Conservation (phyloP, 495 filamentous ascomycete genomes). For the Penicillium bovifimosum region DNA sequence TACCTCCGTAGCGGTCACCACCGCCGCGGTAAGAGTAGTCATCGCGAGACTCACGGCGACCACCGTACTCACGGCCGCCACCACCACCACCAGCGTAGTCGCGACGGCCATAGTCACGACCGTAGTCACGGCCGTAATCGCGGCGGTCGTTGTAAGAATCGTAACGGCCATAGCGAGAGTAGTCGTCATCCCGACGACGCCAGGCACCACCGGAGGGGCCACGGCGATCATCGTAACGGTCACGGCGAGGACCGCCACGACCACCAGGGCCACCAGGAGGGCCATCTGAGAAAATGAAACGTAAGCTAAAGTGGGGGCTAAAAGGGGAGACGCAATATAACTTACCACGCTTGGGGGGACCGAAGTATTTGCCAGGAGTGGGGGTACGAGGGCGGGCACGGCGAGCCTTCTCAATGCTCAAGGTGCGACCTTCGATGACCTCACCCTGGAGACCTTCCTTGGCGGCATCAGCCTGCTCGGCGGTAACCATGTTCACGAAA, state of each 20-base stretch:
- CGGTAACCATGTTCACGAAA: conserved; percentile 97
- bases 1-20: conserved; percentile 36
- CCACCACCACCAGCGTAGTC: conserved; percentile 46
- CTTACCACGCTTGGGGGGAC: conserved; percentile 95
- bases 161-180: conserved; percentile 54
- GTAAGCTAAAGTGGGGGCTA: conserved; percentile 19
- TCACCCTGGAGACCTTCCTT: conserved; percentile 96
- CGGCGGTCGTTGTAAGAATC: conserved; percentile 54
- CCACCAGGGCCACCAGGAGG: conserved; percentile 31
- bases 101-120: conserved; percentile 36
- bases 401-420: conserved; percentile 98
- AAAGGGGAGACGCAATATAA: conserved; percentile 3
- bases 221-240: conserved; percentile 54
- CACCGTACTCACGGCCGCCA: conserved; percentile 37
- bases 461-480: conserved; percentile 90
- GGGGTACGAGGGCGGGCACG: conserved; percentile 90
- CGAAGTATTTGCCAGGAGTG: conserved; percentile 98
- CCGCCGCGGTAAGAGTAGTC: conserved; percentile 47
- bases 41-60: conserved; percentile 53
- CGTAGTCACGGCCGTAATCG: conserved; percentile 49
- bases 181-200: conserved; percentile 42
- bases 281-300: conserved; percentile 42
- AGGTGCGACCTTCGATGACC: conserved; percentile 87
- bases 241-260: conserved; percentile 26
- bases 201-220: conserved; percentile 48